Evolutionary conservation across 1,284 basidiomycete genomes (phyloP).

Genomic region (Meira miltonrushii): DNA sequence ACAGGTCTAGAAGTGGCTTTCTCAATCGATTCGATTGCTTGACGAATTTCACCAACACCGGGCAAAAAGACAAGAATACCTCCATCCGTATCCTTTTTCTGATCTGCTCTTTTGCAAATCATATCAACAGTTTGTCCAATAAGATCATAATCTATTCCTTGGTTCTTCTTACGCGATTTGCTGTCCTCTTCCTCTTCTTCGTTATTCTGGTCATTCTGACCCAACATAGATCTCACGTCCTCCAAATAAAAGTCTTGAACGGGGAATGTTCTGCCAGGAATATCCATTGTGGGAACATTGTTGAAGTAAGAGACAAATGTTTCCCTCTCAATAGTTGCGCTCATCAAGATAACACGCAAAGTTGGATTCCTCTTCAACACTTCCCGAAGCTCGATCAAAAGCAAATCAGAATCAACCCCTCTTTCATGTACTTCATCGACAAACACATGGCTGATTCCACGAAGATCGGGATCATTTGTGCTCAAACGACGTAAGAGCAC

Average conservation of each 20-base stretch:
- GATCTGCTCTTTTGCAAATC: constrained; percentile 54
- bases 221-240: constrained; percentile 29
- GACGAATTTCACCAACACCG: constrained; percentile 58
- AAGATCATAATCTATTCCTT: constrained; percentile 72
- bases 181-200: constrained; percentile 60
- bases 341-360: constrained; percentile 67
- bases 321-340: constrained; percentile 39
- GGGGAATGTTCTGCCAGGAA: constrained; percentile 62
- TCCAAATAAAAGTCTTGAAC: constrained; percentile 49
- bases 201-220: constrained; percentile 57
- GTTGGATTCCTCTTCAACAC: constrained; percentile 65
- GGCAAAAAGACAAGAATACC: constrained; percentile 77
- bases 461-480: constrained; percentile 67
- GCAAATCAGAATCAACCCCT: constrained; percentile 80
- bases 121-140: constrained; percentile 62
- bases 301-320: constrained; percentile 31
- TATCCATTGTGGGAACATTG: constrained; percentile 72
- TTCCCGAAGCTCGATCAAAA: constrained; percentile 76
- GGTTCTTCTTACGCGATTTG: constrained; percentile 62
- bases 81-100: constrained; percentile 57
- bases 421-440: constrained; percentile 93
- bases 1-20: constrained; percentile 54
- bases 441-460: constrained; percentile 73
- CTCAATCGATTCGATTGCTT: constrained; percentile 68
- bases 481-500: constrained; percentile 72